These are phyloP conservation scores for Phanerochaete carnosa DNA, from an alignment of 768 basidiomycete species.

Conservation along the genomic window DNA sequence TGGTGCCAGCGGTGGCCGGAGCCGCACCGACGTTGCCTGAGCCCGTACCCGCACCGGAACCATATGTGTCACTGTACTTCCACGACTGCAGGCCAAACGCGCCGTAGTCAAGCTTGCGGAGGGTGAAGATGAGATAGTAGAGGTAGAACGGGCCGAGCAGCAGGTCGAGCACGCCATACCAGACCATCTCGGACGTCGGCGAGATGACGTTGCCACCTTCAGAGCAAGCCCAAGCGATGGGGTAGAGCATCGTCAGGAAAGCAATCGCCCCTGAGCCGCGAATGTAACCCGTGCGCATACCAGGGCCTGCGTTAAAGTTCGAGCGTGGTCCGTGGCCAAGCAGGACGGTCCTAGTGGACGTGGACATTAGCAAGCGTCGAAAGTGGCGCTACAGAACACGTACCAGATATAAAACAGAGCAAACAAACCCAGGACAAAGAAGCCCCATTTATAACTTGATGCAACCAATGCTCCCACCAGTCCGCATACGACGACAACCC, in stretches of 20 bases:
- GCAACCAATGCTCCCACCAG: slow-evolving; percentile 48
- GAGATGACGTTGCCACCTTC: slow-evolving; percentile 50
- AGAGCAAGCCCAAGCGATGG: slow-evolving; percentile 53
- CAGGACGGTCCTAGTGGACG: slow-evolving; percentile 14
- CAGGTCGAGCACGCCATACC: slow-evolving; percentile 46
- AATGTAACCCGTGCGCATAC: slow-evolving; percentile 26
- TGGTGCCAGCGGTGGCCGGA: background rate
- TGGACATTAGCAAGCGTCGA: background rate
- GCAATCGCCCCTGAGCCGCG: slow-evolving; percentile 37
- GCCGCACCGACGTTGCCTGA: background rate
- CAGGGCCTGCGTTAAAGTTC: slow-evolving; percentile 20
- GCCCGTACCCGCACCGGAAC: background rate
- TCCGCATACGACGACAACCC: slow-evolving; percentile 41
- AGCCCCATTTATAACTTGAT: slow-evolving; percentile 53
- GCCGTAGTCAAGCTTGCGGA: slow-evolving; percentile 23
- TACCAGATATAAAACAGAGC: slow-evolving; percentile 49
- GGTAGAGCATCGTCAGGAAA: slow-evolving; percentile 51
- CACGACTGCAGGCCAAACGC: slow-evolving; percentile 20
- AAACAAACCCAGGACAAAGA: slow-evolving; percentile 41
- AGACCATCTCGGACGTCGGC: slow-evolving; percentile 48
- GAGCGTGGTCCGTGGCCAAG: slow-evolving; percentile 24
- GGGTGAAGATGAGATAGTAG: slow-evolving; percentile 18
- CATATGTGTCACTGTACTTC: slow-evolving; percentile 18
- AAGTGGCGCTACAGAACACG: slow-evolving; percentile 16
- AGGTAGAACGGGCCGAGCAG: slow-evolving; percentile 36